These are phyloP conservation scores for Halocafeteria seosinensis DNA, from an alignment of 108 stramenopile genomes.

Conservation along the genomic window DNA sequence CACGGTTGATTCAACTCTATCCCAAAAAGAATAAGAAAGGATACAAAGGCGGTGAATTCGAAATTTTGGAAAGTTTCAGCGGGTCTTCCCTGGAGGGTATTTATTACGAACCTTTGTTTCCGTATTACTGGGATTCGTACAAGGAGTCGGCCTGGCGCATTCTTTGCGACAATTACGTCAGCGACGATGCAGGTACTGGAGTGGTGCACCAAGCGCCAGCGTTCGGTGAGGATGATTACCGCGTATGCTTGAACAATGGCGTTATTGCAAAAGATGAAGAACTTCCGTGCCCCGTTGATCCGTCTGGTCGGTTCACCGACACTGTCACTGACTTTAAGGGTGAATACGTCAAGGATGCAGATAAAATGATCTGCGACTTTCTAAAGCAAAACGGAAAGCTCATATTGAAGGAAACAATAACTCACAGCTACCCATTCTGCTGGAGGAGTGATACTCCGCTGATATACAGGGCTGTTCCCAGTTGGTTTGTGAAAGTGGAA, in stretches of 20 bases:
- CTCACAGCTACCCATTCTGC: constrained; percentile 96
- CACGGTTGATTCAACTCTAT: constrained; percentile 68
- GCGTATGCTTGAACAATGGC: constrained; percentile 79
- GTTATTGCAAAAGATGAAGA: constrained; percentile 67
- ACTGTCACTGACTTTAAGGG: constrained; percentile 62
- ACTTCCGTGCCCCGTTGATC: constrained; percentile 85
- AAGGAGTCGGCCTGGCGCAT: constrained; percentile 56
- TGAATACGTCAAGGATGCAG: constrained; percentile 79
- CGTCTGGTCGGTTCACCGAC: constrained; percentile 68
- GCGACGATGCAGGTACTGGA: constrained; percentile 93
- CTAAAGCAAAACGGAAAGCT: constrained; percentile 70
- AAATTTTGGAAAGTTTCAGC: constrained; percentile 43
- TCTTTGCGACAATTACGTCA: constrained; percentile 76
- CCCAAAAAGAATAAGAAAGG: constrained; percentile 83
- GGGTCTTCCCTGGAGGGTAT: constrained; percentile 76
- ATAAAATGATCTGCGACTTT: constrained; percentile 59
- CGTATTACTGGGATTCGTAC: constrained; percentile 49
- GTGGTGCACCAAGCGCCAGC: constrained; percentile 98
- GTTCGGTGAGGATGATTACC: constrained; percentile 99
- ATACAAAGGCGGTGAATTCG: constrained; percentile 61
- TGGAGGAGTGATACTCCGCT: constrained; percentile 97
- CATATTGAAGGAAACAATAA: constrained; percentile 66
- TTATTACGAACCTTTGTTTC: constrained; percentile 74
- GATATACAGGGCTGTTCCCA: constrained; percentile 98
- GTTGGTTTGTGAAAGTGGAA: constrained; percentile 93